Evolutionary conservation across 2,329 filamentous ascomycete species (phyloP).

Genomic region (Massarina eburnea): DNA sequence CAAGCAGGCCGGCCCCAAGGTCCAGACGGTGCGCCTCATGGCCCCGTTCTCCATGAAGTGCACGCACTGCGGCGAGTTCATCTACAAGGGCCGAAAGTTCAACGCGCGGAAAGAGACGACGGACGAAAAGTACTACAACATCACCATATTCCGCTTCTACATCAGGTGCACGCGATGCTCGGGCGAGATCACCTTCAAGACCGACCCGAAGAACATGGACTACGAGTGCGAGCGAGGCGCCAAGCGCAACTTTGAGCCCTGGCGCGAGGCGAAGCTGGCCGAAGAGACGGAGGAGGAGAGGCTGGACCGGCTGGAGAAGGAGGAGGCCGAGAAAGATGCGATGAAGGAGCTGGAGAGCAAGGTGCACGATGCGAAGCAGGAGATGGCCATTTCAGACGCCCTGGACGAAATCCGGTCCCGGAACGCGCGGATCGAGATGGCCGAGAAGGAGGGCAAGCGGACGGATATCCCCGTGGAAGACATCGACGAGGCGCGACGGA

Average conservation of each 20-base stretch:
- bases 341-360: constrained; percentile 97
- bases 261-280: constrained; percentile 67
- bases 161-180: constrained; percentile 83
- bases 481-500: constrained; percentile 58
- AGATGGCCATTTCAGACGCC: constrained; percentile 96
- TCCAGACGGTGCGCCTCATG: constrained; percentile 89
- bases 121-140: constrained; percentile 84
- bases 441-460: constrained; percentile 62
- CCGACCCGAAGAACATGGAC: constrained; percentile 93
- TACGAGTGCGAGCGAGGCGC: constrained; percentile 81
- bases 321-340: constrained; percentile 79
- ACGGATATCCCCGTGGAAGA: constrained; percentile 59
- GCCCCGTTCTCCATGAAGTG: constrained; percentile 83
- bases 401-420: constrained; percentile 90
- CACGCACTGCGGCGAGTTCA: constrained; percentile 70
- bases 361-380: constrained; percentile 85
- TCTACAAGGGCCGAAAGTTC: constrained; percentile 89
- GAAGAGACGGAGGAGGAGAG: constrained; percentile 87
- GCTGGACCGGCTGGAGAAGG: constrained; percentile 78
- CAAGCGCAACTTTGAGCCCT: constrained; percentile 90
- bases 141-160: constrained; percentile 87
- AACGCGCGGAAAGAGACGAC: constrained; percentile 93
- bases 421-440: constrained; percentile 84
- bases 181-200: constrained; percentile 88
- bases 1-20: constrained; percentile 74